Evolutionary conservation across 176 grass and related monocot genomes (phyloP), one percentile per base, ranked within the genome.

Genomic region (Aechmea fasciata): DNA sequence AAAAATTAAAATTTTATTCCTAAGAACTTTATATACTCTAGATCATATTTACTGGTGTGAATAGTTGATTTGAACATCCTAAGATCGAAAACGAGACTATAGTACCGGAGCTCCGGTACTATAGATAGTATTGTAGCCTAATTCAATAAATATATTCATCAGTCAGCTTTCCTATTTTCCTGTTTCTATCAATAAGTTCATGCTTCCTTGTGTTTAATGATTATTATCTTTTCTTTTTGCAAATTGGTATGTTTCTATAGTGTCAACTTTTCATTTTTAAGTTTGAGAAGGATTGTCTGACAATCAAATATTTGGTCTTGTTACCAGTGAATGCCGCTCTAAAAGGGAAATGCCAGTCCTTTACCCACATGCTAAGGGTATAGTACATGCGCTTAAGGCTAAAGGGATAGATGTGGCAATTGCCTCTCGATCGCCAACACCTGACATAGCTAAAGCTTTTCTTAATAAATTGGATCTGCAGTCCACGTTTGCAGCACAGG

Each of bases 371-470:
- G 83, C 93, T 67, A 90, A 82, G 68, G 86, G 86, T 76, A 91
- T 96, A 78, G 73, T 96, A 33, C 81, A 80, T 79, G 93, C 93
- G 10, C 86, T 96, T 48, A 96, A 87, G 86, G 89, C 91, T 83
- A 96, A 96, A 79, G 93, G 88, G 20, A 61, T 92, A 13, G 81
- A 89, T 78, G 81, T 92, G 83, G 93, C 93, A 11, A 85, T 96
- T 65, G 93, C 89, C 26, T 96, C 93, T 63, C 74, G 93, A 18
- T 96, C 89, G 3, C 86, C 93, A 63, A 92, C 89, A 10, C 68
- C 89, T 50, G 84, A 96, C 61, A 96, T 77, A 63, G 93, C 93
- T 48, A 96, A 85, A 80, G 76, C 75, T 14, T 96, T 96, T 64
- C 71, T 96, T 69, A 76, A 89, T 69, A 96, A 92, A 75, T 71